Percentiles rank a stretch among this genome's conserved stretches.
Conservation (phyloP, 2,329 filamentous ascomycete species). For the Beauveria medogensis region DNA sequence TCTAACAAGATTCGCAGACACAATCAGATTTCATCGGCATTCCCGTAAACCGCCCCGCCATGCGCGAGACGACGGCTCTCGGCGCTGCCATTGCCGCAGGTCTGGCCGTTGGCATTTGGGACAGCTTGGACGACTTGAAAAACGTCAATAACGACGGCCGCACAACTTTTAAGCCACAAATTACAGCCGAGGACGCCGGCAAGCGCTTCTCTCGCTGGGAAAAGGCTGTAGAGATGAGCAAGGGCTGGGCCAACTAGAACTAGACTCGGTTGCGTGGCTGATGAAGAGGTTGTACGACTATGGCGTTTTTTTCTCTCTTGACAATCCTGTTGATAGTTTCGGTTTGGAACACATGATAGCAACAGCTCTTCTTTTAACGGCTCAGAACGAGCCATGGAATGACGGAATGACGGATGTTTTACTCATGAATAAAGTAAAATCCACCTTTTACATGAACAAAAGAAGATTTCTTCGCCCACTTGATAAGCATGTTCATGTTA, state of each 20-base stretch:
- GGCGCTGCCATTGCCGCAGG: slow-evolving; percentile 77
- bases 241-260: slow-evolving; percentile 51
- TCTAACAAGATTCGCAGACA: slow-evolving; percentile 53
- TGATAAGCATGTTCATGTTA: too few species aligned
- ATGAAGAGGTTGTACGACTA: not conserved
- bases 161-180: slow-evolving; percentile 59
- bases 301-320: not conserved
- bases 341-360: not conserved
- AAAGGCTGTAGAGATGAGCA: slow-evolving; percentile 71
- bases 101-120: slow-evolving; percentile 69
- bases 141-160: slow-evolving; percentile 62
- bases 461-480: too few species aligned
- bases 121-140: slow-evolving; percentile 62
- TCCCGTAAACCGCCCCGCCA: slow-evolving; percentile 66
- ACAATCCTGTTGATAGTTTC: not conserved
- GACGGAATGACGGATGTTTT: slow-evolving; percentile 4
- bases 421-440: not conserved
- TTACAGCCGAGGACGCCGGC: slow-evolving; percentile 49
- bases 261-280: not conserved
- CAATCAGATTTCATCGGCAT: slow-evolving; percentile 77
- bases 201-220: slow-evolving; percentile 65
- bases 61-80: slow-evolving; percentile 77
- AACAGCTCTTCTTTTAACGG: not conserved
- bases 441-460: not conserved
- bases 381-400: not conserved